Evolutionary conservation across 2,329 filamentous ascomycete species (phyloP).

Genomic region (Fusarium sororula): DNA sequence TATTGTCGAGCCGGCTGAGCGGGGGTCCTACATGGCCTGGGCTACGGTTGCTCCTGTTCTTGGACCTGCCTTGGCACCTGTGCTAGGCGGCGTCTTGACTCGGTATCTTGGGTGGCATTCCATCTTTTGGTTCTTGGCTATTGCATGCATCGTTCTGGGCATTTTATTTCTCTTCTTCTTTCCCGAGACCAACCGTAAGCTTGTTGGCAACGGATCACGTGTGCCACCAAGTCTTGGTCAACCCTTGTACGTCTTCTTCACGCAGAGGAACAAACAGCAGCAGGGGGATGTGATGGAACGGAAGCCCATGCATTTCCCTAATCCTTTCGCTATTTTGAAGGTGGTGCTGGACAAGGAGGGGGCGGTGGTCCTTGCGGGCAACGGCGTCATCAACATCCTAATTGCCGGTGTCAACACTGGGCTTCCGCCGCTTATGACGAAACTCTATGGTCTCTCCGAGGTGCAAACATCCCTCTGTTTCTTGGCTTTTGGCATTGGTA

Average conservation of each 20-base stretch:
- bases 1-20: neutral
- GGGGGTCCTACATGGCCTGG: neutral
- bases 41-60: neutral
- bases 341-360: neutral
- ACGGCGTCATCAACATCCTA: neutral
- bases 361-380: neutral
- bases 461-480: neutral
- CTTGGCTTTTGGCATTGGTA: neutral
- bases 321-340: neutral
- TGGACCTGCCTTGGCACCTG: neutral
- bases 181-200: neutral
- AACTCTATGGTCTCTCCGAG: neutral
- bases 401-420: neutral
- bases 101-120: neutral
- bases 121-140: neutral
- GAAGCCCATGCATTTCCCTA: neutral
- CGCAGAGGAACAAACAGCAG: fast-evolving
- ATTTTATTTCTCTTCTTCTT: neutral
- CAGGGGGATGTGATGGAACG: fast-evolving
- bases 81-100: neutral
- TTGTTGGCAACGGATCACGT: neutral
- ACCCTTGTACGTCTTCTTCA: neutral
- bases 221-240: neutral
- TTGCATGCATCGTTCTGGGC: neutral
- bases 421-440: neutral